These are phyloP conservation scores for Tulasnella sp. DNA, from an alignment of 768 basidiomycete genomes.

Conservation along the genomic window DNA sequence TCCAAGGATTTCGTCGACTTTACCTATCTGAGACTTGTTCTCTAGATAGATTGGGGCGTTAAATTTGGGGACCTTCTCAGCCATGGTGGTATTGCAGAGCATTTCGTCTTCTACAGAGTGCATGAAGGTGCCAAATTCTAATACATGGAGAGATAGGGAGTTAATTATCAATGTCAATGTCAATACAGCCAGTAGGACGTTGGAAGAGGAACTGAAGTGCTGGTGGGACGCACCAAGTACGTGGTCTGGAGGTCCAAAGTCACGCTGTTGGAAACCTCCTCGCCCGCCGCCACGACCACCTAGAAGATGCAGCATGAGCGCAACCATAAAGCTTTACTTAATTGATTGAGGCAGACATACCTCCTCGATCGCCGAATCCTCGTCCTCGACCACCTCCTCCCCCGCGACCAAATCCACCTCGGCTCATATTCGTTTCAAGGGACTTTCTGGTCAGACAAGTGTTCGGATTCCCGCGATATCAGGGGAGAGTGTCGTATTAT, in stretches of 20 bases:
- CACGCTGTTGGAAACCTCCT: constrained; percentile 61
- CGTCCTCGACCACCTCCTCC: constrained; percentile 5
- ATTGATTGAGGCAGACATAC: background rate
- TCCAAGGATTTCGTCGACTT: constrained; percentile 98
- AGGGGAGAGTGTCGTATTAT: no score
- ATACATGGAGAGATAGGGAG: background rate
- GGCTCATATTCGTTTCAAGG: constrained; percentile 4
- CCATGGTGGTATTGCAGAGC: constrained; percentile 77
- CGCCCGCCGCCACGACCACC: constrained; percentile 53
- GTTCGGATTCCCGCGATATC: no score
- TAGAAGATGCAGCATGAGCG: background rate
- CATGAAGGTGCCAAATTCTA: constrained; percentile 86
- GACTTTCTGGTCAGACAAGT: no score
- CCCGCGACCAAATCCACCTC: constrained; percentile 2
- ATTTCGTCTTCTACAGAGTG: constrained; percentile 98
- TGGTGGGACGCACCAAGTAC: constrained; percentile 49
- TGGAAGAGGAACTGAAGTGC: background rate
- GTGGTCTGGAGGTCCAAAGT: constrained; percentile 67
- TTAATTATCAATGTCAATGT: background rate
- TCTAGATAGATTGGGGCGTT: constrained; percentile 96
- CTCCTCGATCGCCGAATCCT: constrained; percentile 1
- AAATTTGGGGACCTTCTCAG: constrained; percentile 95
- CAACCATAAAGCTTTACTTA: background rate
- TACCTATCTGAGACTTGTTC: constrained; percentile 92
- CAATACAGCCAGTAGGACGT: background rate